A percentile compares a stretch with the other conserved stretches of the same genome.
Conservation (phyloP, 1,284 basidiomycete genomes). For the Omphalotus olearius region DNA sequence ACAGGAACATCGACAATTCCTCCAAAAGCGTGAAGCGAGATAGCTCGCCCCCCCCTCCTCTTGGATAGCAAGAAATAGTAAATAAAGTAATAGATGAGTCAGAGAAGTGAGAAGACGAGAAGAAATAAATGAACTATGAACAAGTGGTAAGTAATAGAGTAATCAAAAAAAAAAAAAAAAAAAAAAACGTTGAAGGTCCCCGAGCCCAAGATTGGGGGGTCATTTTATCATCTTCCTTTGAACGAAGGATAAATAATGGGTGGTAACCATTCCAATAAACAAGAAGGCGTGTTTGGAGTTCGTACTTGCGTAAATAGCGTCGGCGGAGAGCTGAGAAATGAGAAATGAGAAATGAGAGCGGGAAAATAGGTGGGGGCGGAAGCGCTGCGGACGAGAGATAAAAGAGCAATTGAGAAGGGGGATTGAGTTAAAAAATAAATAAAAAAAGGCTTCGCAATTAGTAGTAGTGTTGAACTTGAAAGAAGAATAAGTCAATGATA, state of each 20-base stretch:
- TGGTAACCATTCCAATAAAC: background rate
- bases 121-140: background rate
- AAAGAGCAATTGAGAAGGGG: background rate
- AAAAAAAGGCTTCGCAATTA: background rate
- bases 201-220: background rate
- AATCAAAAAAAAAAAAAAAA: too few species aligned
- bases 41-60: background rate
- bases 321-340: background rate
- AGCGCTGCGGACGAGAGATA: background rate
- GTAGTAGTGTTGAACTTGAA: background rate
- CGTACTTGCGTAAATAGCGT: background rate
- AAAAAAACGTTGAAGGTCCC: background rate
- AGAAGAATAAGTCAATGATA: slow-evolving; percentile 4
- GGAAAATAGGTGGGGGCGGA: background rate
- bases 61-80: background rate
- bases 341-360: background rate
- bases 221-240: background rate
- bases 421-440: slow-evolving; percentile 1
- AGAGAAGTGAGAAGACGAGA: background rate
- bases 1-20: background rate
- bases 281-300: background rate
- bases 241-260: background rate
- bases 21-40: background rate
- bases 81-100: slow-evolving; percentile 1
- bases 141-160: background rate